These are phyloP conservation scores for Citrus hindsii DNA, from an alignment of 345 rosid species.

Conservation along the genomic window DNA sequence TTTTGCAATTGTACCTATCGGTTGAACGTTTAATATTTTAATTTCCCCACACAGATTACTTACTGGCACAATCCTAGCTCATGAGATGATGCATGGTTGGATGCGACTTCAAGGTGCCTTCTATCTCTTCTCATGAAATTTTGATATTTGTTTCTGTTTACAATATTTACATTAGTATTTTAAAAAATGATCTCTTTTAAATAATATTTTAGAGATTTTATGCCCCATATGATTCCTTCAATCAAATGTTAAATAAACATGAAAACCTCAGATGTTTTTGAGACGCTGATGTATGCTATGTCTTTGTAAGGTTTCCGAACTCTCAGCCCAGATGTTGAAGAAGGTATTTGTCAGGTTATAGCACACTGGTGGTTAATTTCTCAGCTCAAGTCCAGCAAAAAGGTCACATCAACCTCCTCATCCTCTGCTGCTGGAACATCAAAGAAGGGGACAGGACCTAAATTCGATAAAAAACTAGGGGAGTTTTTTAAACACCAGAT, in stretches of 20 bases:
- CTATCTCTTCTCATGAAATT: neutral
- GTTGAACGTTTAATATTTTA: neutral
- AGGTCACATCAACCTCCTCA: constrained; percentile 44
- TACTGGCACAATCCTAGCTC: constrained; percentile 96
- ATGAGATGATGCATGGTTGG: constrained; percentile 99
- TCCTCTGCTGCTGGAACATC: constrained; percentile 37
- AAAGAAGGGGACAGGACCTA: constrained; percentile 52
- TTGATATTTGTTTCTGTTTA: neutral
- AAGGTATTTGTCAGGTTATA: constrained; percentile 95
- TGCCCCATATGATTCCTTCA: neutral
- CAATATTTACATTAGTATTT: neutral
- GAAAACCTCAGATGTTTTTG: neutral
- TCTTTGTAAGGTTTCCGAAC: constrained; percentile 64
- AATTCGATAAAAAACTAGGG: constrained; percentile 82
- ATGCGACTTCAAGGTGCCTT: constrained; percentile 81
- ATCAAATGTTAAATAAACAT: neutral
- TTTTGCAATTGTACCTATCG: constrained; percentile 1
- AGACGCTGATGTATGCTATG: neutral
- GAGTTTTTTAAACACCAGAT: constrained; percentile 91
- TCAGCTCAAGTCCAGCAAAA: constrained; percentile 42
- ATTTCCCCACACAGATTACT: constrained; percentile 51
- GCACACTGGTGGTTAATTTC: constrained; percentile 91
- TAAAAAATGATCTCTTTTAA: neutral
- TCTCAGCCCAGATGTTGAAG: constrained; percentile 84
- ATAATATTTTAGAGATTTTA: neutral